Percentiles rank a stretch among this genome's conserved stretches.
These are phyloP conservation scores for Emergomyces orientalis DNA, from an alignment of 2,329 filamentous ascomycete species.

Conservation along the genomic window DNA sequence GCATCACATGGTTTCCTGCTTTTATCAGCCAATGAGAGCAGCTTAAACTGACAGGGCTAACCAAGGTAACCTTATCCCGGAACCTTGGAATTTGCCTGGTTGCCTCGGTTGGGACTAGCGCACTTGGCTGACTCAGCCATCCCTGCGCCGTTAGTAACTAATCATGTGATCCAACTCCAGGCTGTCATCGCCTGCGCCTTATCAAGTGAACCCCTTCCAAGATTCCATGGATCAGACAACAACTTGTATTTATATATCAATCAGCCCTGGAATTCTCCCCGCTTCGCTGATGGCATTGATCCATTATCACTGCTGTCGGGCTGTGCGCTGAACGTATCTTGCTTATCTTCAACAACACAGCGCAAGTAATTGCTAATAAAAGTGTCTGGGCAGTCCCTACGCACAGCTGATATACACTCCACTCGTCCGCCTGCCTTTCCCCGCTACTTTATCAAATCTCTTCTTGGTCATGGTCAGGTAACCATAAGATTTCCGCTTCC, in stretches of 20 bases:
- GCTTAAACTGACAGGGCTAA: background rate
- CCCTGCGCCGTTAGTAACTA: too few relatives aligned
- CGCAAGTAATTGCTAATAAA: background rate
- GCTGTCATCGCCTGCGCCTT: background rate
- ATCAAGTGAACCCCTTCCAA: too few relatives aligned
- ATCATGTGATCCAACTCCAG: background rate
- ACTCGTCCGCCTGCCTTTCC: background rate
- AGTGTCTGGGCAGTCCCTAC: background rate
- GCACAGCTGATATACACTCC: background rate
- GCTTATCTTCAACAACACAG: background rate
- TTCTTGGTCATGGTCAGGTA: background rate
- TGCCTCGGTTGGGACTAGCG: background rate
- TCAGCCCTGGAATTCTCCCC: background rate
- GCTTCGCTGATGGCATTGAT: background rate
- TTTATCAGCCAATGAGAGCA: background rate
- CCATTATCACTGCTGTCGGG: background rate
- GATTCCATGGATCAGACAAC: too few relatives aligned
- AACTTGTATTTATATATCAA: background rate
- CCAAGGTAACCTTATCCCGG: too few relatives aligned
- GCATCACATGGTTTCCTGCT: background rate
- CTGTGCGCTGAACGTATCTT: constrained; percentile 1
- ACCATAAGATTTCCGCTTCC: background rate
- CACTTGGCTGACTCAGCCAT: background rate
- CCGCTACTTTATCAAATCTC: background rate
- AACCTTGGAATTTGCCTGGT: background rate